A percentile compares a stretch with the other conserved stretches of the same genome.
phyloP scores from a whole-genome alignment of 2,329 filamentous ascomycete species.

The Neopestalotiopsis sp. region DNA sequence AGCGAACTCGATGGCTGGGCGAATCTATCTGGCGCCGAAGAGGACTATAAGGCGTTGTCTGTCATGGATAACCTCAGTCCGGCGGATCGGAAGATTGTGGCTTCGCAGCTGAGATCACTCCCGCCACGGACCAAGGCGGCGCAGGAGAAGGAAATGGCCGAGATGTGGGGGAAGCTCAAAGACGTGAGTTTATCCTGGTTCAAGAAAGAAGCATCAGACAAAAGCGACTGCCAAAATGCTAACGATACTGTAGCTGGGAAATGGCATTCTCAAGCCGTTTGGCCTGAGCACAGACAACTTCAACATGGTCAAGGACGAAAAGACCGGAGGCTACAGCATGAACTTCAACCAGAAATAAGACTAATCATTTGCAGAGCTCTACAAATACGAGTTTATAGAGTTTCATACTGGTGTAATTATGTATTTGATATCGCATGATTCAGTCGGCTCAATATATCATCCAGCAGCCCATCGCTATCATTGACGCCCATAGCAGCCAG shows the following conservation, averaged over 20 bases:
- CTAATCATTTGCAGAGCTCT: background rate
- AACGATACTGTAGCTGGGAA: constrained; percentile 67
- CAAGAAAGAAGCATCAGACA: background rate
- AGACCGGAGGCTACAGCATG: constrained; percentile 91
- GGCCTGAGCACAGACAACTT: constrained; percentile 95
- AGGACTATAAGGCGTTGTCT: constrained; percentile 78
- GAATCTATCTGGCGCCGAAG: constrained; percentile 75
- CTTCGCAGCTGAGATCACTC: constrained; percentile 67
- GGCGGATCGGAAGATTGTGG: constrained; percentile 72
- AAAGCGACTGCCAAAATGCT: background rate
- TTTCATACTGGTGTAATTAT: background rate
- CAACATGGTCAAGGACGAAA: constrained; percentile 89
- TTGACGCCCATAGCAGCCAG: background rate
- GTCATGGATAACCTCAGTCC: constrained; percentile 64
- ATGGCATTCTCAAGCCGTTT: constrained; percentile 91
- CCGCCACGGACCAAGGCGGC: constrained; percentile 76
- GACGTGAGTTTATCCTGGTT: constrained; percentile 54
- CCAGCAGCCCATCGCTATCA: constrained; percentile 1
- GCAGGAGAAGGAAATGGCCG: constrained; percentile 85
- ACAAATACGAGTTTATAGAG: background rate
- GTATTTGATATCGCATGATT: background rate
- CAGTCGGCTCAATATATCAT: background rate
- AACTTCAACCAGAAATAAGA: constrained; percentile 69
- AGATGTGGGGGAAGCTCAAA: constrained; percentile 98
- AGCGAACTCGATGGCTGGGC: constrained; percentile 79